Evolutionary conservation across 2,329 filamentous ascomycete genomes (phyloP).

Genomic region (Colletotrichum theobromicola): DNA sequence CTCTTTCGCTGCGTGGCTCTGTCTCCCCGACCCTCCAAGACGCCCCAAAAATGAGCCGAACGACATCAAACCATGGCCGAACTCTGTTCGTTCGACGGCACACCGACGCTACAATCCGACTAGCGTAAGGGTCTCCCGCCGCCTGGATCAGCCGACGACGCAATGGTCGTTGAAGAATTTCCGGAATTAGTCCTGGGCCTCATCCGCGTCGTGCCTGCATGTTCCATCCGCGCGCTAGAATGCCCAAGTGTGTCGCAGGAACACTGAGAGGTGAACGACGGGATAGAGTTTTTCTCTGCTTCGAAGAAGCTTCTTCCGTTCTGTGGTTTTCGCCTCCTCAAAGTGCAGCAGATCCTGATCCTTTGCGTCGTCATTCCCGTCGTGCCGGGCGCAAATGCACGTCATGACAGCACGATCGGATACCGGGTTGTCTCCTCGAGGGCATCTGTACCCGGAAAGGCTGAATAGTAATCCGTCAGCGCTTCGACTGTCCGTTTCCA

Average conservation of each 20-base stretch:
- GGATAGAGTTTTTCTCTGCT: background rate
- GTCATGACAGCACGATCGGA: background rate
- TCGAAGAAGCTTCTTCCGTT: background rate
- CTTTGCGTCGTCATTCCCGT: background rate
- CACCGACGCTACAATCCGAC: background rate
- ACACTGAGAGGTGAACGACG: background rate
- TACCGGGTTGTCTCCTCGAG: background rate
- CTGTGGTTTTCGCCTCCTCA: background rate
- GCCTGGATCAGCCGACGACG: background rate
- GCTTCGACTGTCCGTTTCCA: background rate
- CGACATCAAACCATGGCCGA: slow-evolving; percentile 10
- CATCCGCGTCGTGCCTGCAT: background rate
- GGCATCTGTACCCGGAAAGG: background rate
- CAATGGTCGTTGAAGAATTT: background rate
- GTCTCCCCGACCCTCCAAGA: background rate
- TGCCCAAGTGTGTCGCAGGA: background rate
- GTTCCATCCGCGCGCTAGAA: background rate
- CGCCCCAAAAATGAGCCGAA: background rate
- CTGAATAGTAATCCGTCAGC: background rate
- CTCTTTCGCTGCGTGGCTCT: background rate
- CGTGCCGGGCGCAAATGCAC: background rate
- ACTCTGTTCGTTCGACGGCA: slow-evolving; percentile 4
- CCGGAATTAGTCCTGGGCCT: background rate
- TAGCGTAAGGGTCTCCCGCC: background rate
- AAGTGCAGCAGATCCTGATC: background rate